These are phyloP conservation scores for Mortierella sp. DNA, from an alignment of 371 early-diverging fungal genomes.

Conservation along the genomic window DNA sequence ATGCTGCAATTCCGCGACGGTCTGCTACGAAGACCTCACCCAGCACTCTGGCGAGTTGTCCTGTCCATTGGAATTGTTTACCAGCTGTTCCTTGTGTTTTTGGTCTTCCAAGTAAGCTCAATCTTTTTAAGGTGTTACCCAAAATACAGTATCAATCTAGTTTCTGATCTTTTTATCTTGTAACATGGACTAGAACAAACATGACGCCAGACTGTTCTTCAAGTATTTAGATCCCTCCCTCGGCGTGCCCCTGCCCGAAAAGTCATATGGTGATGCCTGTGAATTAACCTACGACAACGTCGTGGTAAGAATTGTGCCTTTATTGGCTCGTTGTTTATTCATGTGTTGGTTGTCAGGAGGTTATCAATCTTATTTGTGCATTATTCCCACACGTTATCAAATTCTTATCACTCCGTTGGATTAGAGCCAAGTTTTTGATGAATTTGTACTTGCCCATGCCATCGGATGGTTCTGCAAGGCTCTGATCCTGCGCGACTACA, in stretches of 20 bases:
- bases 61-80: constrained; percentile 88
- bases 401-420: neutral
- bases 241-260: constrained; percentile 88
- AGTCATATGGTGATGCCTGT: constrained; percentile 92
- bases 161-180: neutral
- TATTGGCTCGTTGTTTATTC: constrained; percentile 1
- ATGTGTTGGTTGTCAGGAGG: neutral
- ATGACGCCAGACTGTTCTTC: constrained; percentile 85
- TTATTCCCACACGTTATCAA: neutral
- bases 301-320: constrained; percentile 62
- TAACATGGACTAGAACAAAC: constrained; percentile 76
- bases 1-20: constrained; percentile 93
- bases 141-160: neutral
- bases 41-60: constrained; percentile 94
- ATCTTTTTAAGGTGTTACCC: neutral
- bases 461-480: constrained; percentile 97
- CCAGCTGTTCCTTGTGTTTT: constrained; percentile 87
- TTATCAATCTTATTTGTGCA: neutral
- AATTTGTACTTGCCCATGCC: constrained; percentile 94
- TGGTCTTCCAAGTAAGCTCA: constrained; percentile 86
- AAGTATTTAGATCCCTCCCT: constrained; percentile 83
- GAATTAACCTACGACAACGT: constrained; percentile 84
- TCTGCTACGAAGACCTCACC: constrained; percentile 95
- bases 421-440: constrained; percentile 88
- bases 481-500: constrained; percentile 92